A percentile compares a stretch with the other conserved stretches of the same genome.
phyloP scores from a whole-genome alignment of 176 grass and related monocot genomes.

The Ensete glaucum region DNA sequence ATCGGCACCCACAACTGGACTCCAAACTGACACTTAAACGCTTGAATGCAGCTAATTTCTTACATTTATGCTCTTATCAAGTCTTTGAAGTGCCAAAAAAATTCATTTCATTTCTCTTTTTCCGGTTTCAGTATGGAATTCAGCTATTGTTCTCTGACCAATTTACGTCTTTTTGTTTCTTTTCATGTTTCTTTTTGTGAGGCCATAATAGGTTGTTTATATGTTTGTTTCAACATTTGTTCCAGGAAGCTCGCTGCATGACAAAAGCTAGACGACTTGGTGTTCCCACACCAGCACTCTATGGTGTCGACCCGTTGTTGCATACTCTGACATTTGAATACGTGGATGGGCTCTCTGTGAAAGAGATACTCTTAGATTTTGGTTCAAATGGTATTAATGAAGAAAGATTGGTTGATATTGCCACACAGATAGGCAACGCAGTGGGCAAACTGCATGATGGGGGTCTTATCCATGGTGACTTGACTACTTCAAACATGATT shows the following conservation, averaged over 20 bases:
- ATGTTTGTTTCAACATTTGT: conserved; percentile 7
- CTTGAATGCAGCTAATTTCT: conserved; percentile 60
- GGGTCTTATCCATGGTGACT: conserved; percentile 83
- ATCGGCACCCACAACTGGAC: conserved; percentile 66
- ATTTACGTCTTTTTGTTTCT: not conserved
- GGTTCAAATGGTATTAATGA: conserved; percentile 56
- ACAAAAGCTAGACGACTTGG: conserved; percentile 92
- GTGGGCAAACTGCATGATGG: conserved; percentile 84
- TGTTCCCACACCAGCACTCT: conserved; percentile 79
- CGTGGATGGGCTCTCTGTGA: conserved; percentile 68
- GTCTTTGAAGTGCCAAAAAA: too few relatives aligned
- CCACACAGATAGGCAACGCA: conserved; percentile 76
- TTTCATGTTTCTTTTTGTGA: too few relatives aligned
- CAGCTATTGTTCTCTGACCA: too few relatives aligned
- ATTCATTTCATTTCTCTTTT: too few relatives aligned
- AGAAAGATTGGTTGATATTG: conserved; percentile 56
- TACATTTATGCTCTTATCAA: not conserved
- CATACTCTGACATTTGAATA: conserved; percentile 88
- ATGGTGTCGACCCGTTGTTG: conserved; percentile 60
- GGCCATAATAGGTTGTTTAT: not conserved
- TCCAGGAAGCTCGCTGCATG: conserved; percentile 90
- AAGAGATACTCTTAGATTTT: conserved; percentile 82
- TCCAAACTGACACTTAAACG: conserved; percentile 76
- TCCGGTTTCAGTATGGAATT: too few relatives aligned
- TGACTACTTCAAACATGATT: conserved; percentile 98